Base-by-base conservation (phyloP, 306 rosid genomes). In the Vigna trinervia region DNA sequence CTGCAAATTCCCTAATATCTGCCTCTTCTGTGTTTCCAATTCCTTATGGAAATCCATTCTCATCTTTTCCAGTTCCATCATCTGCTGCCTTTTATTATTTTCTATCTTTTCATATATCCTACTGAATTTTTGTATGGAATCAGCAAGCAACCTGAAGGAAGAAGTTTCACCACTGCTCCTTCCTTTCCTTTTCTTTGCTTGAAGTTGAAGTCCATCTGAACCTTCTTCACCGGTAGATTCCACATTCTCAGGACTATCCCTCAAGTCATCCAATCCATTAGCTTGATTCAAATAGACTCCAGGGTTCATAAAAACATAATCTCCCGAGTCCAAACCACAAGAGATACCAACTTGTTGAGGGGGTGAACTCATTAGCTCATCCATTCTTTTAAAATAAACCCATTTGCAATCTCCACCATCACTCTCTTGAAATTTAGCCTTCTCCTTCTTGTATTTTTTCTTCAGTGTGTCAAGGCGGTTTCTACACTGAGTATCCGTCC, bases 391-490 rank as follows among this genome's bases (percentile, higher is more conserved):
- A 69, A 91, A 94, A 78, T 91, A 94, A 63, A 85, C 87, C 97
- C 98, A 94, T 69, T 86, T 90, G 84, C 86, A 80, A 28, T 71
- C 64, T 30, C 83, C 83, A 58, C 77, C 81, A 38, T 73, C 82
- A 12, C 73, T 53, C 73, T 86, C 90, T 13, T 69, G 43, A n/a
- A 85, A 84, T 66, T 80, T 92, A 12, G 32, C 43, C 88, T 88
- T 94, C 88, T 94, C 97, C 81, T 94, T 94, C 51, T 94, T 91
- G 86, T 91, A 94, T 69, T 91, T 94, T 79, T 91, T 91, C 88
- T 94, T 94, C 85, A 94, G 78, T 32, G 97, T 91, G 77, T 94
- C 98, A 14, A 94, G 78, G 17, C 93, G 92, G 77, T 91, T 94
- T 41, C 98, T 83, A 69, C 98, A 94, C 65, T 94, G 98, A 34